Evolutionary conservation across 1,139 yeast species (phyloP), one percentile per base, ranked within the genome.

Genomic region (Pichia sp.): DNA sequence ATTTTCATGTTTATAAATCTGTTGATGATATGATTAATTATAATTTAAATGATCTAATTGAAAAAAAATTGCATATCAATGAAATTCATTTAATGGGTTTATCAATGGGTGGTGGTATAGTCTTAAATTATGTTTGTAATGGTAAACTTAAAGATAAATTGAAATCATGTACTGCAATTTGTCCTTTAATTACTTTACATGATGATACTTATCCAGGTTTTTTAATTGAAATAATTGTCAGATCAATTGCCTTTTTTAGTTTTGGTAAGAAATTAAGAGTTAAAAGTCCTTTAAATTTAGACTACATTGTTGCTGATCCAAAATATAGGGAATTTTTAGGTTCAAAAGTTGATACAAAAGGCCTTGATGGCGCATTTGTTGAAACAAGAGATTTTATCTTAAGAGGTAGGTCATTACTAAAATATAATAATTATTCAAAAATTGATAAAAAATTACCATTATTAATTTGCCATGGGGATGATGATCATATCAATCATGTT

Each of bases 61-160:
- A 51, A 2, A 43, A 47, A 7, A 49, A 45, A 10, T 55, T 44
- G 46, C 43, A 59, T 8, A 70, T 69, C 39, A 79, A 78, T 52
- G 23, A 32, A 12, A 59, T 87, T 36, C 75, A 72, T 56, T 60
- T 92, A 52, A 70, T 78, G 65, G 96, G 97, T 3, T 95, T 86
- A 59, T 86, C 95, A n/a, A 89, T 92, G 97, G 98, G 98, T 40
- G 97, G 97, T 23, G 96, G 86, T 0, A 80, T 87, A 43, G 69
- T 71, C 0, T 69, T 89, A 51, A 86, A 82, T 63, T 90, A 90
- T 62, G 86, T 80, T 16, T 73, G 82, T 43, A 66, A 68, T 39
- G 97, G 97, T 4, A 74, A 69, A 51, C 58, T 76, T 61, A 69
- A 71, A 39, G 74, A 78, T 33, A 57, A 70, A 27, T 55, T 90